These are phyloP conservation scores for Clathrospora elynae DNA, from an alignment of 2,329 filamentous ascomycete species.

Conservation along the genomic window DNA sequence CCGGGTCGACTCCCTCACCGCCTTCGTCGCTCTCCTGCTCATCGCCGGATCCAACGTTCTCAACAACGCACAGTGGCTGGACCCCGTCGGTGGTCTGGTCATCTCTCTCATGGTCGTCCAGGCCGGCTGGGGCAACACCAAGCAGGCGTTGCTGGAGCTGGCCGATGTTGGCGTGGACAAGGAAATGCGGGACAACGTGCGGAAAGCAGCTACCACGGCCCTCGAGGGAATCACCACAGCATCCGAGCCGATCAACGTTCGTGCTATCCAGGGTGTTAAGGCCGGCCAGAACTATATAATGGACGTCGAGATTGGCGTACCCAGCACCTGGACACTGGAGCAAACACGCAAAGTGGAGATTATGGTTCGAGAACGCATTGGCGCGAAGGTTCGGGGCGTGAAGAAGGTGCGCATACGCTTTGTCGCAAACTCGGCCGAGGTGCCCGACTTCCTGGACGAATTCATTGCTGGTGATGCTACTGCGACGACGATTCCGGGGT, in stretches of 20 bases:
- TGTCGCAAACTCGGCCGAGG: constrained; percentile 67
- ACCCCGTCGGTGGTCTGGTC: constrained; percentile 88
- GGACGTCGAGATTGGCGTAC: constrained; percentile 84
- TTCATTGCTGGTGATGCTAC: constrained; percentile 48
- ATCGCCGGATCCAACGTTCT: constrained; percentile 90
- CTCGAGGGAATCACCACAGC: constrained; percentile 47
- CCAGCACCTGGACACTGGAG: constrained; percentile 74
- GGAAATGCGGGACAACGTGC: constrained; percentile 76
- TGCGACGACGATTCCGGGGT: constrained; percentile 37
- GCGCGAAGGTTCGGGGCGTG: constrained; percentile 79
- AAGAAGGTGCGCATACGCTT: constrained; percentile 85
- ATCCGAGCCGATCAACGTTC: constrained; percentile 69
- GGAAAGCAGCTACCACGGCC: constrained; percentile 61
- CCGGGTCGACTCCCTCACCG: constrained; percentile 92
- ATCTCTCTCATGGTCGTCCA: constrained; percentile 94
- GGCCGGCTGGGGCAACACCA: constrained; percentile 85
- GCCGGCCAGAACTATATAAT: constrained; percentile 95
- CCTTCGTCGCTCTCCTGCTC: constrained; percentile 86
- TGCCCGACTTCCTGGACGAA: constrained; percentile 72
- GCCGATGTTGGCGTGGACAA: constrained; percentile 89
- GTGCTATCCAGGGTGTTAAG: constrained; percentile 86
- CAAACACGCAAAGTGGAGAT: constrained; percentile 74
- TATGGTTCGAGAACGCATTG: constrained; percentile 72
- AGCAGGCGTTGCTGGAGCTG: constrained; percentile 80
- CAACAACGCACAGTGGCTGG: constrained; percentile 85